Evolutionary conservation across 2,329 filamentous ascomycete species (phyloP), one percentile per base, ranked within the genome.

Genomic region (Cercospora nicotianae): DNA sequence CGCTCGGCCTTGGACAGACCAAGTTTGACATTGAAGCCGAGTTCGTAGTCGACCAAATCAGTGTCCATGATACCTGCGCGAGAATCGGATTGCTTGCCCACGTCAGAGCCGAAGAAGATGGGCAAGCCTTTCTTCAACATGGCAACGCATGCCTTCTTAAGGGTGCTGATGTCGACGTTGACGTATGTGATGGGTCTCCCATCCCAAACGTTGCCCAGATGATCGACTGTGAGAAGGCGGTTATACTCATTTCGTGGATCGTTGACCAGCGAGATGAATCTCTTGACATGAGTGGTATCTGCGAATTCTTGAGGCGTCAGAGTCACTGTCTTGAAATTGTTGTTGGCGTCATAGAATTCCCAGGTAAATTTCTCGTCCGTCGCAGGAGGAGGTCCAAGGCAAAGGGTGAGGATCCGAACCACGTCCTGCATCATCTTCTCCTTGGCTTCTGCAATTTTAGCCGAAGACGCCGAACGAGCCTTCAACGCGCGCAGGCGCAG

Each of bases 61-160:
- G 90, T 85, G 77, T 96, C 93, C 91, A 96, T 93, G 76, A 96
- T 88, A 16, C 93, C 93, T 2, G 85, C 84, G 1, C 74, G 74
- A 0, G 81, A 82, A 76, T 94, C 89, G 65, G 87, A 91, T 79
- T 90, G 94, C 78, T 96, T 91, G 70, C 92, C 93, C 0, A 96
- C 93, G 75, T 97, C 93, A 61, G 87, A 91, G 66, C 93, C 93
- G 77, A 97, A 96, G 85, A 96, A 96, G 61, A 96, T 87, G 9
- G 93, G 93, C 5, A 92, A 81, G 1, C 92, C 92, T 10, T 89
- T 88, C 75, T 88, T 87, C 60, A 96, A 86, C 91, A 93, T 95
- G 31, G 86, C 83, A 60, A 96, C 87, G 73, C 90, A 91, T 0
- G 90, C 89, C 0, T 82, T 77, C 80, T 96, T 96, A 72, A 96